Percentiles rank a stretch among this genome's conserved stretches.
Conservation (phyloP, 148 eudicot genomes). For the Spergularia bocconei region DNA sequence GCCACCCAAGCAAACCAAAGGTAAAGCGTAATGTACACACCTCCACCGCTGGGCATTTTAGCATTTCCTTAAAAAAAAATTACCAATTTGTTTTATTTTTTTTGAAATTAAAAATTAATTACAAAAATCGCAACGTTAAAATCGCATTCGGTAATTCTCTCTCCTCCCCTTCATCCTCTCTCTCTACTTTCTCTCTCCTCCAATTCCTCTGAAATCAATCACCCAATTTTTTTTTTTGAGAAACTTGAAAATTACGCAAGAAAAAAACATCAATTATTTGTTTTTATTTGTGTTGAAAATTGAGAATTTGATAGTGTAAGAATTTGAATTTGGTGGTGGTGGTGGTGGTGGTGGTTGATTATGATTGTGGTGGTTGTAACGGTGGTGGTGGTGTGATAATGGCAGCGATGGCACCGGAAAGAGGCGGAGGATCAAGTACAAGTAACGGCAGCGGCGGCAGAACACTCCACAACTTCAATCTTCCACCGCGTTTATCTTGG, state of each 20-base stretch:
- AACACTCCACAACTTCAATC: slow-evolving; percentile 69
- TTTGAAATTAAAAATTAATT: background rate
- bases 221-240: background rate
- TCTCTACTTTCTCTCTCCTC: background rate
- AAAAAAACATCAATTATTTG: background rate
- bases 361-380: background rate
- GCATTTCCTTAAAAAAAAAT: background rate
- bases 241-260: background rate
- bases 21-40: too few species aligned
- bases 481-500: slow-evolving; percentile 60
- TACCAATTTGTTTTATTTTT: background rate
- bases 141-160: slow-evolving; percentile 14
- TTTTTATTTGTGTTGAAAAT: too few species aligned
- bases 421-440: slow-evolving; percentile 28
- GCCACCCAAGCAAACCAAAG: too few species aligned
- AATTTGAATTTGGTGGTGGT: too few species aligned
- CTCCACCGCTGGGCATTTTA: background rate
- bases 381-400: slow-evolving; percentile 1
- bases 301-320: too few species aligned
- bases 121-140: slow-evolving; percentile 30
- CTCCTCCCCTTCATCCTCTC: background rate
- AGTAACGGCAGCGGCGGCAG: slow-evolving; percentile 11
- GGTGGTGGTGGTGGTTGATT: background rate
- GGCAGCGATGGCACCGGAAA: slow-evolving; percentile 56
- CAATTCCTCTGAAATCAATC: background rate